Base-by-base conservation (phyloP, 78 protist genomes). In the Planoprotostelium fungivorum region DNA sequence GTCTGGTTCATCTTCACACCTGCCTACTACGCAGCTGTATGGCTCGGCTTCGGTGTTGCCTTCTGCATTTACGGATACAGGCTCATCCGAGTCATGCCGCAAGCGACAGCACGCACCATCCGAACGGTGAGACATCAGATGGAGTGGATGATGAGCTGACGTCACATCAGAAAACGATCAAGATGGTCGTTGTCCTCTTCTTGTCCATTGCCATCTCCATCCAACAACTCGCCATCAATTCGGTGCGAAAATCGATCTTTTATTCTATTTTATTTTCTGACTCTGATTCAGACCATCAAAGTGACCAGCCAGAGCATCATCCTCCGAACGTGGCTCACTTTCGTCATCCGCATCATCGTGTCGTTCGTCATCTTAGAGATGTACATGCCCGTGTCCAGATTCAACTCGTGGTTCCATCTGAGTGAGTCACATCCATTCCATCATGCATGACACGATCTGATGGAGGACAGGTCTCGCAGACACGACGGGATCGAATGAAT, bases 241-340 rank as follows among this genome's bases (percentile, higher is more conserved):
- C 73, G 73, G 73, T 51, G 5, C 5, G 73, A n/a, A n/a, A n/a
- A n/a, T n/a, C n/a, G n/a, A n/a, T n/a, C n/a, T 51, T 51, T 51
- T 16, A 51, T 51, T 51, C 73, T 5, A 51, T 51, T 51, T 51
- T 16, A 51, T 25, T 51, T 5, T 51, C 31, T 25, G 5, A 16
- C 5, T 16, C 31, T 51, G 31, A 51, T 51, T 51, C 73, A 51
- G 73, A 51, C 73, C 31, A 51, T 51, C 73, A 51, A 51, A 51
- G 73, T 51, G 73, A 51, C 73, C 31, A 51, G 73, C 73, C 73
- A 51, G 73, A 51, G 73, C 73, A 51, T 51, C 73, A 51, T 51
- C 73, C 16, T 51, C 31, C 5, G 73, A 16, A 51, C 73, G 73
- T 51, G 73, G 73, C 5, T 51, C 73, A 51, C 73, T 51, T 51